Evolutionary conservation across 352 stramenopile genomes (phyloP), one percentile per base, ranked within the genome.

Genomic region (Pythium biforme): DNA sequence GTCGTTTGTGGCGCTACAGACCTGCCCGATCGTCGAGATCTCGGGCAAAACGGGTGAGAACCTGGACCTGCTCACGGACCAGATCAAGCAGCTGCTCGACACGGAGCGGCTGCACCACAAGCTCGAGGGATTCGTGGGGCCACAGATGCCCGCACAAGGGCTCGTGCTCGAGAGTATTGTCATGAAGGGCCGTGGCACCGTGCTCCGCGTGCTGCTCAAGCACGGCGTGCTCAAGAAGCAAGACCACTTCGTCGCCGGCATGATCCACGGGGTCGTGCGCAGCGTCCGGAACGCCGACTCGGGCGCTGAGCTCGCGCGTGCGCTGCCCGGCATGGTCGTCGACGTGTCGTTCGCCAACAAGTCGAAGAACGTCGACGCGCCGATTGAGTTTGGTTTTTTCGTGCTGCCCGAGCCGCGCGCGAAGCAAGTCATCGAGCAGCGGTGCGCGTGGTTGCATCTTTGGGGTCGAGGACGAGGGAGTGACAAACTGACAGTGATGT

Each of bases 281-380:
- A 86, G 58, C 25, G 70, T 95, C 20, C 67, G 66, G 10, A 78
- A 89, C 48, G 68, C 80, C 10, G 76, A 89, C 58, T 66, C 63
- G 12, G 83, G 81, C 3, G 61, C 70, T 6, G 77, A 88, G n/a
- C 62, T 94, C 19, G 63, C 68, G 19, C 64, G 72, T 25, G 86
- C 72, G 0, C 45, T 84, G 15, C 82, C 86, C 10, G 86, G 86
- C 6, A 88, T 75, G 34, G 77, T 95, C 31, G 81, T 93, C 8
- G 84, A 93, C 63, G 83, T 95, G n/a, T 80, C 73, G 9, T 93
- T 91, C 55, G 79, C 75, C 5, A 91, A 90, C 55, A 89, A 91
- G 56, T 89, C 81, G 1, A 90, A 88, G 67, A 86, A 89, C 41
- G 74, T 89, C n/a, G 86, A 95, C 54, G 80, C 84, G 47, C 86